A percentile compares a stretch with the other conserved stretches of the same genome.
Evolutionary conservation across 164 flowering plant species (phyloP).

Genomic region (Santalum album): DNA sequence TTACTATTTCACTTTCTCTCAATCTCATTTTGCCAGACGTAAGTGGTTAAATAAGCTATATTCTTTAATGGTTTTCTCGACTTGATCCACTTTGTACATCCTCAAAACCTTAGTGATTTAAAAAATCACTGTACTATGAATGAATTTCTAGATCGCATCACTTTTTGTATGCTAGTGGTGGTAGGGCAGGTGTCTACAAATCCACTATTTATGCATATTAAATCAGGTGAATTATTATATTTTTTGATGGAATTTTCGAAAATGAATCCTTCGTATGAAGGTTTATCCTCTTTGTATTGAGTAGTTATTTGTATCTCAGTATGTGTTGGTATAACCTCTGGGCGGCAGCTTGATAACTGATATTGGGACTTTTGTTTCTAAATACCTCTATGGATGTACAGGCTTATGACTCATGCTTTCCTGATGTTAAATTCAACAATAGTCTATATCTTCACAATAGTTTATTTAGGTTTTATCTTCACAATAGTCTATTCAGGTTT

Average conservation of each 20-base stretch:
- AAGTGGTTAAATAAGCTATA: too few species aligned
- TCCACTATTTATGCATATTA: conserved; percentile 33
- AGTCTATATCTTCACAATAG: too few species aligned
- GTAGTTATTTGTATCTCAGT: conserved; percentile 11
- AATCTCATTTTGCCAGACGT: too few species aligned
- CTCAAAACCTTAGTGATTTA: too few species aligned
- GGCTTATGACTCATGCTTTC: conserved; percentile 22
- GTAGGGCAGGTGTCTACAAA: conserved; percentile 34
- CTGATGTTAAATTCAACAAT: conserved; percentile 25
- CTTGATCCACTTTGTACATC: too few species aligned
- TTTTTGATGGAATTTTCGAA: conserved; percentile 11
- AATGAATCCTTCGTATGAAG: conserved; percentile 9
- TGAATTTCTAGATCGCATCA: too few species aligned
- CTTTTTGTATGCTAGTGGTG: neutral
- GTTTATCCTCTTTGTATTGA: conserved; percentile 10
- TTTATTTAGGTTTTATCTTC: conserved; percentile 12
- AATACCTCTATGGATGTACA: conserved; percentile 23
- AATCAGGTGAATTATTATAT: conserved; percentile 53
- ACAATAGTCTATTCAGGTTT: too few species aligned
- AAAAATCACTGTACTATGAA: too few species aligned
- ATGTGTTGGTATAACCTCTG: conserved; percentile 18
- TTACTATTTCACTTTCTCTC: too few species aligned
- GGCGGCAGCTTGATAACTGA: conserved; percentile 37
- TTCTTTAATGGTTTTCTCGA: too few species aligned
- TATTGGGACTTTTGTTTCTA: conserved; percentile 24